Conservation (phyloP, 2,329 filamentous ascomycete genomes). For the Colletotrichum australisinense region DNA sequence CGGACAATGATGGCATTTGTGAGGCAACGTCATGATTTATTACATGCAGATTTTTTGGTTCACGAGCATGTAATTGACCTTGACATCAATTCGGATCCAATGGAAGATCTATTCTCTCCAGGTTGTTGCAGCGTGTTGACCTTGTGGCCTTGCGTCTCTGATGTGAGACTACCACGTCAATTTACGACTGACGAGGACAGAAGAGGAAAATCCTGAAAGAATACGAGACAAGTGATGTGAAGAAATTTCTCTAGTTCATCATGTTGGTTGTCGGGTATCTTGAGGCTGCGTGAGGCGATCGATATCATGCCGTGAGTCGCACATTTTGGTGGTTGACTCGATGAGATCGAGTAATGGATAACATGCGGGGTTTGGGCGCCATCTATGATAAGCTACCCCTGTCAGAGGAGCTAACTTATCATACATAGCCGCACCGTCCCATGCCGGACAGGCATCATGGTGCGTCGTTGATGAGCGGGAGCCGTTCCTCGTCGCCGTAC, state of each 20-base stretch:
- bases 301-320: constrained; percentile 3
- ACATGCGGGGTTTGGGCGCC: constrained; percentile 32
- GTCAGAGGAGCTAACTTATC: constrained; percentile 27
- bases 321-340: constrained; percentile 37
- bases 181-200: background rate
- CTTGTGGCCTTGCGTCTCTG: background rate
- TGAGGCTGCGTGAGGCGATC: background rate
- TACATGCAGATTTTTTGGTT: background rate
- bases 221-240: background rate
- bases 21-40: background rate
- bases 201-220: background rate
- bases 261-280: background rate
- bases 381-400: constrained; percentile 34
- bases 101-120: background rate
- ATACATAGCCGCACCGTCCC: constrained; percentile 30
- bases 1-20: background rate
- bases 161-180: background rate
- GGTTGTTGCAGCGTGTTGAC: background rate
- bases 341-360: constrained; percentile 44
- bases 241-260: background rate
- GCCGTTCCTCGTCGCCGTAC: constrained; percentile 14
- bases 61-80: background rate
- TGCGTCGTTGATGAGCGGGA: constrained; percentile 10
- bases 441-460: constrained; percentile 11
- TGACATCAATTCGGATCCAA: constrained; percentile 8